Conservation (phyloP, 2,329 filamentous ascomycete genomes). For the Phymatotrichopsis omnivora region DNA sequence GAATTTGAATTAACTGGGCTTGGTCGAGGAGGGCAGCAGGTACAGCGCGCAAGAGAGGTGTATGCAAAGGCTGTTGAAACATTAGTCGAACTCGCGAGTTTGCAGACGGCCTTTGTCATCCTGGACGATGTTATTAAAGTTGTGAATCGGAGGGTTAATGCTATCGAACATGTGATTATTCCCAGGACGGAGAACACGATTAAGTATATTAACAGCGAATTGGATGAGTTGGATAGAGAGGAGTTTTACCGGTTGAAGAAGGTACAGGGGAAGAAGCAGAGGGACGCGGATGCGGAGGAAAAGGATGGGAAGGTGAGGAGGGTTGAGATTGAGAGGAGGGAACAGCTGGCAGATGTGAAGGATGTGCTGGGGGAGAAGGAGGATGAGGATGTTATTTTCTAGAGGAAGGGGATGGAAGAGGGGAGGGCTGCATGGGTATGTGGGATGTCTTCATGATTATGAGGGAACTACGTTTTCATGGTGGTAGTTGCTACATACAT, state of each 20-base stretch:
- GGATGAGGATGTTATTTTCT: constrained; percentile 35
- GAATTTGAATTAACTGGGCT: constrained; percentile 94
- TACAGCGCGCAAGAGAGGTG: constrained; percentile 87
- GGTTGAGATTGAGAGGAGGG: constrained; percentile 40
- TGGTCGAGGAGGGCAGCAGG: constrained; percentile 94
- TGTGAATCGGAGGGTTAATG: constrained; percentile 94
- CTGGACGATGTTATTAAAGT: constrained; percentile 98
- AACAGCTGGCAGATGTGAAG: constrained; percentile 4
- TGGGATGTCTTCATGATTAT: no score
- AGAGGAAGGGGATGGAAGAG: constrained; percentile 2
- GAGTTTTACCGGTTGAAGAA: constrained; percentile 98
- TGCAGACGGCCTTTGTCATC: constrained; percentile 96
- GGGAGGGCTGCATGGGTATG: no score
- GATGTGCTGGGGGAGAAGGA: constrained; percentile 33
- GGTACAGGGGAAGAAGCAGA: constrained; percentile 74
- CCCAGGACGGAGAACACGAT: constrained; percentile 99
- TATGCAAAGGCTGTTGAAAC: constrained; percentile 95
- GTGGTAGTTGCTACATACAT: no score
- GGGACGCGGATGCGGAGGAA: constrained; percentile 61
- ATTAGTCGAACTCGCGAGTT: constrained; percentile 82
- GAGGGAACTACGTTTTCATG: no score
- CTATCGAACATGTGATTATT: constrained; percentile 96
- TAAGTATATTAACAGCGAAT: constrained; percentile 87
- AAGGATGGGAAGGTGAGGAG: constrained; percentile 67
- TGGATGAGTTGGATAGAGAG: constrained; percentile 66